These are phyloP conservation scores for Penicillium expansum DNA, from an alignment of 2,329 filamentous ascomycete species.

Conservation along the genomic window DNA sequence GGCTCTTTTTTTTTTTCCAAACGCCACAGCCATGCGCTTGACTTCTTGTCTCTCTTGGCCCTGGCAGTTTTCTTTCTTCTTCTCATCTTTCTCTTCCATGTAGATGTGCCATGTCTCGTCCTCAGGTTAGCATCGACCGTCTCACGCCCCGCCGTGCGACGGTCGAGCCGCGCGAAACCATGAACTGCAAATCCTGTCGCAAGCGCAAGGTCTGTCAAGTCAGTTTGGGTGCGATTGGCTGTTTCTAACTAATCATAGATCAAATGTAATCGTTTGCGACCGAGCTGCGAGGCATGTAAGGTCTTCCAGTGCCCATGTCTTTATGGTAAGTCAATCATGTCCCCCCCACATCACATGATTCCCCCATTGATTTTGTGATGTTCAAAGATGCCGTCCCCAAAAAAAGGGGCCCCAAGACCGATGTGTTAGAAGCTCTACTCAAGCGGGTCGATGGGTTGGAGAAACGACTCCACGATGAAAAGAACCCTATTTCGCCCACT, in stretches of 20 bases:
- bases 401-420: conserved; percentile 85
- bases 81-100: conserved; percentile 13
- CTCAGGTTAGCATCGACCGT: conserved; percentile 77
- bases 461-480: conserved; percentile 71
- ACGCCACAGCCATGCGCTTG: conserved; percentile 12
- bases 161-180: conserved; percentile 78
- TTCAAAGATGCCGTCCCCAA: conserved; percentile 75
- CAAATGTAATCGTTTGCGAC: conserved; percentile 83
- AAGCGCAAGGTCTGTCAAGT: conserved; percentile 71
- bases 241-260: conserved; percentile 56
- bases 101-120: conserved; percentile 59
- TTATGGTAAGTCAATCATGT: conserved; percentile 62
- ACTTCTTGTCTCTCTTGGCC: conserved; percentile 7
- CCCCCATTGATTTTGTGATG: background rate
- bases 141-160: conserved; percentile 67
- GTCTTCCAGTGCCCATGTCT: conserved; percentile 85
- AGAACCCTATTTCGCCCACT: conserved; percentile 44
- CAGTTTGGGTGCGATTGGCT: background rate
- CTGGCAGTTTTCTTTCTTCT: conserved; percentile 5
- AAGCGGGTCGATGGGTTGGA: conserved; percentile 85
- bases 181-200: conserved; percentile 94
- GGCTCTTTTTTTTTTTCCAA: background rate
- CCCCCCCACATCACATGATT: conserved; percentile 35
- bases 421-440: conserved; percentile 77
- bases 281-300: conserved; percentile 83